Evolutionary conservation across 2,329 filamentous ascomycete genomes (phyloP), one percentile per base, ranked within the genome.

Genomic region (Aspergillus sp.): DNA sequence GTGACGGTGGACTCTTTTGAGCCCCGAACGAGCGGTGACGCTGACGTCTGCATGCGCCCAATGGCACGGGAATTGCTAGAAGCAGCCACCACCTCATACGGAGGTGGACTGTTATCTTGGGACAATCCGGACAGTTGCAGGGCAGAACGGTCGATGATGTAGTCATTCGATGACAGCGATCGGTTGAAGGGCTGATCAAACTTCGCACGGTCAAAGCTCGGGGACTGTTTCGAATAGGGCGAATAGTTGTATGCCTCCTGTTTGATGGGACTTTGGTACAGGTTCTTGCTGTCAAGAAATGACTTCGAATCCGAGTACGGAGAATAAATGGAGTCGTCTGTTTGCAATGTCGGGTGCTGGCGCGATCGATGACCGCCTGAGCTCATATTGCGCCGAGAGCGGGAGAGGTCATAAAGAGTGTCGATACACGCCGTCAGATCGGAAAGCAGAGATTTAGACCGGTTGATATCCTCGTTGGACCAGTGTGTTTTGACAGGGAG

Each of bases 361-460:
- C 63, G 64, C n/a, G 58, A 55, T 20, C 57, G 56, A 32, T 69
- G 64, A 29, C 62, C 65, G 50, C 57, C 64, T 14, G 68, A 67
- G 17, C 64, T 64, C 66, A 74, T 72, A 50, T 61, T 71, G 55
- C 79, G 75, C 21, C 81, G 75, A 23, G 80, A 81, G 47, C 78
- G 72, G 4, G 82, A 85, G n/a, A 87, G 71, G 60, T 85, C 81
- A 63, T 86, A 87, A 19, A 87, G 75, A 0, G 81, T 82, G 68
- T 87, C 84, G 59, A 87, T 86, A 45, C 82, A 85, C 3, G 76
- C 78, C 6, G 81, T 85, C 53, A 87, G 68, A 57, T 87, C 82
- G 49, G 76, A 77, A 55, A 86, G 72, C n/a, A 87, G 73, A 34
- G 78, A 77, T 57, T 82, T 78, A 50, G 83, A 84, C 49, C 80